Conservation (phyloP, 2,329 filamentous ascomycete genomes). For the Phaeosphaeriaceae sp. region DNA sequence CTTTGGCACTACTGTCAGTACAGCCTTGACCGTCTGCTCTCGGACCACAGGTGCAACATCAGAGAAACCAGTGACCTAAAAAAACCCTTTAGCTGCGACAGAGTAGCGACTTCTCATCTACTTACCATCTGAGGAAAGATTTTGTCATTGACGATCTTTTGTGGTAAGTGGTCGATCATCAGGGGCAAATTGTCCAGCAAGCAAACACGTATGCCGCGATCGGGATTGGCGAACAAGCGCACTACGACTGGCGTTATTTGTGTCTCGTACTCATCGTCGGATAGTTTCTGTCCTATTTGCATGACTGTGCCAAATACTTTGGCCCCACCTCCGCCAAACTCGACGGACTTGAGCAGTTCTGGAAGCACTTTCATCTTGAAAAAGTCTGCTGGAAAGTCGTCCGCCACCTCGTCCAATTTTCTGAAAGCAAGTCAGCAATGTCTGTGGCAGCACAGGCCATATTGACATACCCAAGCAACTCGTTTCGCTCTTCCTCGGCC, state of each 20-base stretch:
- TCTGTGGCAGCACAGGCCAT: constrained; percentile 15
- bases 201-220: constrained; percentile 90
- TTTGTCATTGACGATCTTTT: constrained; percentile 92
- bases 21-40: constrained; percentile 95
- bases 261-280: constrained; percentile 86
- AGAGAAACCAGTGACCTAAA: constrained; percentile 88
- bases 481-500: constrained; percentile 80
- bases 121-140: constrained; percentile 91
- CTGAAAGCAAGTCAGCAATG: constrained; percentile 47
- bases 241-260: constrained; percentile 87
- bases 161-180: constrained; percentile 90
- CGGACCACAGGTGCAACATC: constrained; percentile 89
- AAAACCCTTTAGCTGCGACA: background rate
- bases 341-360: constrained; percentile 96
- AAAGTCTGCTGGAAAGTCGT: constrained; percentile 97
- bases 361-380: constrained; percentile 97
- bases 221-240: constrained; percentile 87
- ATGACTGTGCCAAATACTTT: constrained; percentile 89
- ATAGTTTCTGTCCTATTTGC: constrained; percentile 87
- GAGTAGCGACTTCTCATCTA: too few relatives aligned
- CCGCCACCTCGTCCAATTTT: constrained; percentile 83
- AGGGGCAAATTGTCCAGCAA: constrained; percentile 85
- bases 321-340: constrained; percentile 93
- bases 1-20: constrained; percentile 86
- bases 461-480: constrained; percentile 72